Evolutionary conservation across 1,284 basidiomycete species (phyloP).

Genomic region (Sporisorium exsertum): DNA sequence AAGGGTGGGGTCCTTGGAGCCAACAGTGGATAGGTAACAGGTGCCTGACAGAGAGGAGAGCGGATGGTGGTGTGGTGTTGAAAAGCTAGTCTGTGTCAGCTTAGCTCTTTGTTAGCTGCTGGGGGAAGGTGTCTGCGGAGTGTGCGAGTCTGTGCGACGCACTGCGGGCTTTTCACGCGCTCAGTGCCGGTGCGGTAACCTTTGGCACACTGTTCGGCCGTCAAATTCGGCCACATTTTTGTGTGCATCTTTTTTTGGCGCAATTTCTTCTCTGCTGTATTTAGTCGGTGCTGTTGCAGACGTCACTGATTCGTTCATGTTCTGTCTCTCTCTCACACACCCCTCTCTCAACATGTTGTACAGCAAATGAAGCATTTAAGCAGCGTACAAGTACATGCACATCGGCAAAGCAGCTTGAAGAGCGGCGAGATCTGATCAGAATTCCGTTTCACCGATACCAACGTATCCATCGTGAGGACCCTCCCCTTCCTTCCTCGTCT

Average conservation of each 20-base stretch:
- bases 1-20: no score
- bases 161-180: neutral
- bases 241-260: neutral
- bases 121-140: neutral
- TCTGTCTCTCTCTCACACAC: no score
- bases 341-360: neutral
- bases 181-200: neutral
- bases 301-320: no score
- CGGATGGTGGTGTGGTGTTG: neutral
- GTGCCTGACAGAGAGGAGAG: no score
- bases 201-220: neutral
- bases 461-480: neutral
- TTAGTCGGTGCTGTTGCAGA: no score
- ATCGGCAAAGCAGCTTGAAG: neutral
- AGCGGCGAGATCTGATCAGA: neutral
- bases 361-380: neutral
- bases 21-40: no score
- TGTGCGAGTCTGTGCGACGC: neutral
- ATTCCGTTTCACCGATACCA: neutral
- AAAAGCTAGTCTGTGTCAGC: neutral
- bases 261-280: neutral
- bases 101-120: no score
- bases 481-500: slow-evolving; percentile 14
- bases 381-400: neutral
- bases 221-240: neutral